phyloP scores from a whole-genome alignment of 1,284 basidiomycete species.

The Leccinum brunneo-olivaceum region DNA sequence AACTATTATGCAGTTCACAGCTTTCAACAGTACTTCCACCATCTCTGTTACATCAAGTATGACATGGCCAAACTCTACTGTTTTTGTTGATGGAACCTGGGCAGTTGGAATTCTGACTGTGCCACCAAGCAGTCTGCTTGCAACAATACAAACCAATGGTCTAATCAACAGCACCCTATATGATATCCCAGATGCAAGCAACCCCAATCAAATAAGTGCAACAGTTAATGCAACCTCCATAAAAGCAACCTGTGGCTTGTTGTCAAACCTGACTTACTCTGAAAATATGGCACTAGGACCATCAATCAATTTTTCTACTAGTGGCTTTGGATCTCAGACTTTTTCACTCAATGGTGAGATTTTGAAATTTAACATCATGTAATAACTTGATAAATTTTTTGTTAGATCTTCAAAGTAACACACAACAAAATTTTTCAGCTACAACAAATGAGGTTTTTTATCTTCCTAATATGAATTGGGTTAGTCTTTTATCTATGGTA shows the following conservation, averaged over 20 bases:
- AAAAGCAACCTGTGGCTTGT: neutral
- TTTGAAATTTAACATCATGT: too few species aligned
- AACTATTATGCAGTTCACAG: conserved; percentile 12
- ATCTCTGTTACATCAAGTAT: neutral
- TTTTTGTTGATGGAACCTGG: neutral
- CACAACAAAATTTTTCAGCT: neutral
- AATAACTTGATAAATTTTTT: neutral
- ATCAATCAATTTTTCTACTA: neutral
- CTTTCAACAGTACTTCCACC: conserved; percentile 2
- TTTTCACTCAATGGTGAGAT: neutral
- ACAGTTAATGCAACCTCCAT: conserved; percentile 10
- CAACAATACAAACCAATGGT: neutral
- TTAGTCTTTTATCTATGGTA: neutral
- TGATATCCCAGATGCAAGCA: neutral
- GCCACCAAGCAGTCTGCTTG: neutral
- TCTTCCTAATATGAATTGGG: neutral
- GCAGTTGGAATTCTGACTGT: neutral
- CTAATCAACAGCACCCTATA: neutral
- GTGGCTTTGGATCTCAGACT: neutral
- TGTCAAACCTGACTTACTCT: conserved; percentile 7
- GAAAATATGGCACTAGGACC: neutral
- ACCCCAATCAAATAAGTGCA: neutral
- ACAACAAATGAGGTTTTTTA: neutral
- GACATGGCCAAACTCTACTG: neutral
- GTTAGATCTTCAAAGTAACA: neutral